Base-by-base conservation (phyloP, 371 early-diverging fungal species). In the Syncephalis fuscata region DNA sequence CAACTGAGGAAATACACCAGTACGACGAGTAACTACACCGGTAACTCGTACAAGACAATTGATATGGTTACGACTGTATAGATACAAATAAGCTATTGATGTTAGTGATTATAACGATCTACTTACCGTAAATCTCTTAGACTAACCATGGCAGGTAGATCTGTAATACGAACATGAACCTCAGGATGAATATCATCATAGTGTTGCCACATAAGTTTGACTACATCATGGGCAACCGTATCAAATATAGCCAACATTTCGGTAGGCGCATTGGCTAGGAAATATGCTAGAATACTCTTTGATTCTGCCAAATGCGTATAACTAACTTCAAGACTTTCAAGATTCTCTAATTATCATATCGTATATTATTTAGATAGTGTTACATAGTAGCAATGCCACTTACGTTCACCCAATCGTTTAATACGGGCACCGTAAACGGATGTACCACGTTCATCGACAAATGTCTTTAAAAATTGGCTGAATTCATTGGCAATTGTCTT, bases 21-120 rank as follows among this genome's bases (percentile, higher is more conserved):
- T 85, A 52, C 99, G 78, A 43, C 94, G 76, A 1, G 98, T 96
- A 3, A 99, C 95, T 0, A 98, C 94, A 51, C 99, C 99, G 26
- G 74, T 67, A 1, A 99, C 86, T 40, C 89, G 79, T 37, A 99
- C 86, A 37, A 99, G 72, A 41, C 81, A 82, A 65, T 96, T 96
- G 53, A 99, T 64, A 64, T 98, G 92, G 40, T 69, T 61, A 62
- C 93, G 92, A 53, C 71, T 32, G 32, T 32, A 11, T 73, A 48
- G 25, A 1, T 16, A 42, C 16, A 9, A 22, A 20, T 46, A 45
- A 2, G 11, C 24, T 25, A 8, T 27, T 1, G 38, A 21, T 48
- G 14, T 17, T 21, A 19, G 43, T 22, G 16, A 3, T 19, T 54
- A 25, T 68, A 82, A 71, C 97, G 32, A 11, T 32, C 32, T 7